Evolutionary conservation across 352 stramenopile genomes (phyloP), one percentile per base, ranked within the genome.

Genomic region (Globisporangium okanoganense): DNA sequence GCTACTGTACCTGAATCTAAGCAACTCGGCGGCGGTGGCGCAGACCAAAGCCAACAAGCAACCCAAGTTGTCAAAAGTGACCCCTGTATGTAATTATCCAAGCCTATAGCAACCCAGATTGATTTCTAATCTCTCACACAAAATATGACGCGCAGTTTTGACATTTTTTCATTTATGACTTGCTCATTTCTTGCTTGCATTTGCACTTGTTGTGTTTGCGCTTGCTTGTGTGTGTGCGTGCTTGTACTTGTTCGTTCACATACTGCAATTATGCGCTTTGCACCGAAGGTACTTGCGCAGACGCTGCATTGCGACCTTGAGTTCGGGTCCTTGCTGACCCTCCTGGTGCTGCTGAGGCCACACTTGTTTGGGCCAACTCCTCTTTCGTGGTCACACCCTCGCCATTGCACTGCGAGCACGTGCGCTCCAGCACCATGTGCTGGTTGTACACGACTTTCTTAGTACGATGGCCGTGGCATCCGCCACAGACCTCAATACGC

Each of bases 381-480:
- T 22, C 13, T 14, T 8, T 45, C n/a, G 12, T 59, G 41, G 84
- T 2, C 22, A 91, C 79, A 5, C 81, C 81, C 58, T 88, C 77
- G 22, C 77, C 81, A 22, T 85, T 66, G 50, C 79, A 91, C 18
- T 58, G 61, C 25, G 66, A 70, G 62, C 81, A 91, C 25, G 71
- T 85, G 16, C 57, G 75, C 18, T 91, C 79, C 5, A 87, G 61
- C 22, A 84, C 64, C 74, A 88, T 76, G 63, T 51, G 65, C 58
- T 72, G 63, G 56, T 73, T 45, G 69, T 91, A 88, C 22, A 58
- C 7, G 18, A 84, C 51, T 50, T 87, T 87, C 49, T 85, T 77
- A 35, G 85, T 71, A 16, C 79, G 77, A 40, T 87, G 79, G 47
- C 79, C 81, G 22, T 79, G 69, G 38, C 81, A 91, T n/a, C 50